Evolutionary conservation across 140 eudicot genomes (phyloP).

Genomic region (Flaveria floridana): DNA sequence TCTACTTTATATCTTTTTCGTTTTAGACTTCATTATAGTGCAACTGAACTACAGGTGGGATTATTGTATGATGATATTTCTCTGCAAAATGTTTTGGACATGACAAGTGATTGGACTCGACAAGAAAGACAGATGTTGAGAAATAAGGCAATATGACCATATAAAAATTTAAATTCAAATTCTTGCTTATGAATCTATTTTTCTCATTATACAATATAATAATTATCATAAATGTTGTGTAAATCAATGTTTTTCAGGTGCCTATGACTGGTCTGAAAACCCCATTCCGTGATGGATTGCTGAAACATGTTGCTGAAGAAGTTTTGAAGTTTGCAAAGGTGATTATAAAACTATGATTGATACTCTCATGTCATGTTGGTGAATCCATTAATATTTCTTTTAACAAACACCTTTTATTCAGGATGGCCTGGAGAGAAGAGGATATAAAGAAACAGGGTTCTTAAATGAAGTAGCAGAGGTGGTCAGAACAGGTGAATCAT

Average conservation of each 20-base stretch:
- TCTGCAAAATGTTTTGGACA: constrained; percentile 76
- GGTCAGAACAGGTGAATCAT: constrained; percentile 70
- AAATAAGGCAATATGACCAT: constrained; percentile 60
- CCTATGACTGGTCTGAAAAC: constrained; percentile 84
- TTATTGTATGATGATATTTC: constrained; percentile 81
- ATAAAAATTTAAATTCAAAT: not conserved
- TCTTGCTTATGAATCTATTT: not conserved
- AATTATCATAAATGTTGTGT: not conserved
- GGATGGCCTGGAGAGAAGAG: constrained; percentile 98
- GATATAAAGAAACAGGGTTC: constrained; percentile 93
- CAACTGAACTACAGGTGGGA: constrained; percentile 68
- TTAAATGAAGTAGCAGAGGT: constrained; percentile 90
- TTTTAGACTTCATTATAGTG: constrained; percentile 7
- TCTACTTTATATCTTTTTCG: not conserved
- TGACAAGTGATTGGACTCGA: constrained; percentile 87
- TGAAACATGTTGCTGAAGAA: constrained; percentile 91
- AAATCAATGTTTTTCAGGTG: constrained; percentile 50
- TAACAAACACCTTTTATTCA: constrained; percentile 28
- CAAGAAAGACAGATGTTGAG: constrained; percentile 91
- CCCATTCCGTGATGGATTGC: constrained; percentile 92
- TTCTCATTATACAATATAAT: constrained; percentile 9
- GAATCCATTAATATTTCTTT: not conserved
- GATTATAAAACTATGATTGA: constrained; percentile 17
- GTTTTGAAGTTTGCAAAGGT: constrained; percentile 83
- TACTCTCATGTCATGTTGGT: not conserved